phyloP scores from a whole-genome alignment of 306 rosid species.

The Acacia melanoxylon region DNA sequence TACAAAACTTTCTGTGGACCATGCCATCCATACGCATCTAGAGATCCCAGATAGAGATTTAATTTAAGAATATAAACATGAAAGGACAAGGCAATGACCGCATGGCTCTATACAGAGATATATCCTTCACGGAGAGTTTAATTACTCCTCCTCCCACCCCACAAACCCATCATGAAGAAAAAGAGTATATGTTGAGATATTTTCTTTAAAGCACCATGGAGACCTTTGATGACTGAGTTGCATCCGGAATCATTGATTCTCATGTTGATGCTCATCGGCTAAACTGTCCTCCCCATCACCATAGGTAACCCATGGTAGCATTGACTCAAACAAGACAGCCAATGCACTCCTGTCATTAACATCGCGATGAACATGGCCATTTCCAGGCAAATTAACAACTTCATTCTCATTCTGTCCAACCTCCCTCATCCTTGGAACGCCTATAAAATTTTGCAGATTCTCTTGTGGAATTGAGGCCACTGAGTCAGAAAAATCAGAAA shows the following conservation, averaged over 20 bases:
- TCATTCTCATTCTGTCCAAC: constrained; percentile 52
- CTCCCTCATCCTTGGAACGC: constrained; percentile 61
- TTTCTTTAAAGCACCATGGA: background rate
- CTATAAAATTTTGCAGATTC: constrained; percentile 78
- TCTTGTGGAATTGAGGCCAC: constrained; percentile 79
- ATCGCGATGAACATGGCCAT: constrained; percentile 56
- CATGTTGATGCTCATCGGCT: constrained; percentile 48
- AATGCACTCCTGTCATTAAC: constrained; percentile 71
- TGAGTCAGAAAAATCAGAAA: constrained; percentile 84
- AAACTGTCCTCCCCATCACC: constrained; percentile 50
- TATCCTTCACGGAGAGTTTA: constrained; percentile 27
- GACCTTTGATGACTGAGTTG: background rate
- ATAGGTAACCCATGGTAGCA: constrained; percentile 93
- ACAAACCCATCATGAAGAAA: background rate
- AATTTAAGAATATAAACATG: background rate
- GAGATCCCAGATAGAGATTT: constrained; percentile 20
- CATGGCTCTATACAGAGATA: constrained; percentile 38
- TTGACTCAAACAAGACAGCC: constrained; percentile 83
- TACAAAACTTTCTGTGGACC: constrained; percentile 25
- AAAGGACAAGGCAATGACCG: constrained; percentile 26
- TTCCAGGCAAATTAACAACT: constrained; percentile 53
- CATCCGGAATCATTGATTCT: constrained; percentile 37
- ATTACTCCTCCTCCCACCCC: background rate
- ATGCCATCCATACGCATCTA: constrained; percentile 14
- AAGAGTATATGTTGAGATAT: background rate